Conservation (phyloP, 768 basidiomycete genomes). For the Favolaschia claudopus region DNA sequence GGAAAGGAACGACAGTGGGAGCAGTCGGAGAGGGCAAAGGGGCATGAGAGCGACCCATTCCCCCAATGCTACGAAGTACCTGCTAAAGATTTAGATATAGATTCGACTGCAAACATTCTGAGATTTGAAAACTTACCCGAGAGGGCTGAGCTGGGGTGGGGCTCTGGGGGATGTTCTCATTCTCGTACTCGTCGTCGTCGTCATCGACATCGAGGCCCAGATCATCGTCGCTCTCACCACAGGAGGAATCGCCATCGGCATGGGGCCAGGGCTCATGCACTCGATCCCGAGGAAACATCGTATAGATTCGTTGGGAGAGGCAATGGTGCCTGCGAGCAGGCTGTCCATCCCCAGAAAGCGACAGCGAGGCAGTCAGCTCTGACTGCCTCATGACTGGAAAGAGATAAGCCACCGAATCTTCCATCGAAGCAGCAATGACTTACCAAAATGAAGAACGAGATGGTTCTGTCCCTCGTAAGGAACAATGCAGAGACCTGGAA, state of each 20-base stretch:
- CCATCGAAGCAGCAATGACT: background rate
- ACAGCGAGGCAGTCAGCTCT: background rate
- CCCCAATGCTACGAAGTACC: too few relatives aligned
- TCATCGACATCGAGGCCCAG: background rate
- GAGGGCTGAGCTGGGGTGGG: background rate
- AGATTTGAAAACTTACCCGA: background rate
- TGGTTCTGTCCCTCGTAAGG: background rate
- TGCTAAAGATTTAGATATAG: too few relatives aligned
- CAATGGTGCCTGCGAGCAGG: background rate
- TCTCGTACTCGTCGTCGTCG: background rate
- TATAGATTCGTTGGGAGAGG: background rate
- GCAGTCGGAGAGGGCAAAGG: too few relatives aligned
- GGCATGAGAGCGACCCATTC: too few relatives aligned
- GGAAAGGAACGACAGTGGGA: too few relatives aligned
- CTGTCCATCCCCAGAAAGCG: slow-evolving; percentile 1
- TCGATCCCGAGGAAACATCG: slow-evolving; percentile 9
- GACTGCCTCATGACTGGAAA: slow-evolving; percentile 1
- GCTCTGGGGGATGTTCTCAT: background rate
- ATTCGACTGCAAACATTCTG: too few relatives aligned
- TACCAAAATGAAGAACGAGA: slow-evolving; percentile 1
- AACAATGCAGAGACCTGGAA: slow-evolving; percentile 2
- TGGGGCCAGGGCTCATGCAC: slow-evolving; percentile 1
- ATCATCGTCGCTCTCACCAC: slow-evolving; percentile 6
- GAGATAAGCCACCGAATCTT: too few relatives aligned
- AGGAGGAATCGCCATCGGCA: slow-evolving; percentile 9